Conservation (phyloP, 345 rosid genomes). For the Linum lewisii region DNA sequence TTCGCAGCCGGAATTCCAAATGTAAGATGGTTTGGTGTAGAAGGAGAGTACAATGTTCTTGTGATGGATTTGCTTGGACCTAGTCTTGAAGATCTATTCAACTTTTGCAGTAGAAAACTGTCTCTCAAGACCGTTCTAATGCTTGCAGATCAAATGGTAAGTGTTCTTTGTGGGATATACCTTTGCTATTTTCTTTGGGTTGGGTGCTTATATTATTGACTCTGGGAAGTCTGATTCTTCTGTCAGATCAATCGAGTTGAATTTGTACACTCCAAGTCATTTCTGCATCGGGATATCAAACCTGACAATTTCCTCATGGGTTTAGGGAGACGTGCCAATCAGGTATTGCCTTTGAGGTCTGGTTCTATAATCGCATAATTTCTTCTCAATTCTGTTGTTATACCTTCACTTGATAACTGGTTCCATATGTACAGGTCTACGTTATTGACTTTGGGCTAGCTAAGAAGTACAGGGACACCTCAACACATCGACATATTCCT, state of each 20-base stretch:
- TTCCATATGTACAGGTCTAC: conserved; percentile 44
- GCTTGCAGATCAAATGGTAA: conserved; percentile 96
- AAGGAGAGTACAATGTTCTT: conserved; percentile 80
- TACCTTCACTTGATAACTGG: conserved; percentile 10
- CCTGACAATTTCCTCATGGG: conserved; percentile 95
- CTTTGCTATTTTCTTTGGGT: background rate
- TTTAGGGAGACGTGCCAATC: conserved; percentile 78
- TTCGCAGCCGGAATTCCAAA: conserved; percentile 73
- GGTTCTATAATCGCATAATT: background rate
- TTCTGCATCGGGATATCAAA: conserved; percentile 83
- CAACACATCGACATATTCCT: conserved; percentile 80
- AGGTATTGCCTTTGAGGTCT: conserved; percentile 31
- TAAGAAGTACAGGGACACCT: conserved; percentile 74
- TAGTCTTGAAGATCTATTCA: conserved; percentile 88
- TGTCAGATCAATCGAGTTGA: conserved; percentile 78
- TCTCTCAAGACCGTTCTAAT: conserved; percentile 81
- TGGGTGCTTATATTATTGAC: background rate
- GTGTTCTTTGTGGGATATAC: conserved; percentile 11
- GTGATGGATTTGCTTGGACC: conserved; percentile 88
- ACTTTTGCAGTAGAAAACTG: conserved; percentile 76
- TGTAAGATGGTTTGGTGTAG: conserved; percentile 75
- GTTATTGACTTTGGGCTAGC: conserved; percentile 87
- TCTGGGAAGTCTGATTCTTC: conserved; percentile 12
- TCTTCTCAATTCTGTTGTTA: conserved; percentile 4
- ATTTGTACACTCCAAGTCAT: conserved; percentile 76